These are phyloP conservation scores for Porpolomopsis calyptriformis DNA, from an alignment of 768 basidiomycete species.

Conservation along the genomic window DNA sequence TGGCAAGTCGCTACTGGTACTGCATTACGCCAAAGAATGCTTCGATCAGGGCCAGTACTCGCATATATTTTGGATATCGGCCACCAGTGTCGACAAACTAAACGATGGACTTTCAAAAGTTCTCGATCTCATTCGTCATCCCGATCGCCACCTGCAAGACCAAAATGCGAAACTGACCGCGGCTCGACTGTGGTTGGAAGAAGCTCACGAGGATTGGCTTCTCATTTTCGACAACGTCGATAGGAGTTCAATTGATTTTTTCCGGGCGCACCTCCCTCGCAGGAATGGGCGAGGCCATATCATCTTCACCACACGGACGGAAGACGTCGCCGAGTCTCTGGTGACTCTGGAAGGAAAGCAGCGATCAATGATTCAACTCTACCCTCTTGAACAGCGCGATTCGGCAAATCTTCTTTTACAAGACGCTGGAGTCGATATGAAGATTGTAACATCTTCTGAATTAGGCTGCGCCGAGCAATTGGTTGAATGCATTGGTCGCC, in stretches of 20 bases:
- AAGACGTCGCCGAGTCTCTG: neutral
- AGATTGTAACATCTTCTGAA: too few species aligned
- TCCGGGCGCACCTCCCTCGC: neutral
- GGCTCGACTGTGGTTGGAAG: constrained; percentile 5
- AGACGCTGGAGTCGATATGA: neutral
- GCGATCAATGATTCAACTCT: neutral
- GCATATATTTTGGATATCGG: neutral
- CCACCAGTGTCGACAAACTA: neutral
- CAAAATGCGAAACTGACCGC: neutral
- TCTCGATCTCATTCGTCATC: neutral
- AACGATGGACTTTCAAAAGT: neutral
- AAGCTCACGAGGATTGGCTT: constrained; percentile 1
- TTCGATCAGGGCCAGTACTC: neutral
- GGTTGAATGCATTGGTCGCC: neutral
- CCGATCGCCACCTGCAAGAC: neutral
- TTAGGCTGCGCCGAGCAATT: neutral
- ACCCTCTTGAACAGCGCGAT: neutral
- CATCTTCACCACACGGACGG: constrained; percentile 1
- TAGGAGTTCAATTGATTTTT: neutral
- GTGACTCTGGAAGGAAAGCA: neutral
- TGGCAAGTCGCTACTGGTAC: neutral
- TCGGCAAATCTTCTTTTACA: neutral
- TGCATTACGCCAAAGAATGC: neutral
- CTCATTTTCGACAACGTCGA: constrained; percentile 2
- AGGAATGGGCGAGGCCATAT: neutral